phyloP scores from a whole-genome alignment of 2,329 filamentous ascomycete genomes.

The Juglanconis oblonga region DNA sequence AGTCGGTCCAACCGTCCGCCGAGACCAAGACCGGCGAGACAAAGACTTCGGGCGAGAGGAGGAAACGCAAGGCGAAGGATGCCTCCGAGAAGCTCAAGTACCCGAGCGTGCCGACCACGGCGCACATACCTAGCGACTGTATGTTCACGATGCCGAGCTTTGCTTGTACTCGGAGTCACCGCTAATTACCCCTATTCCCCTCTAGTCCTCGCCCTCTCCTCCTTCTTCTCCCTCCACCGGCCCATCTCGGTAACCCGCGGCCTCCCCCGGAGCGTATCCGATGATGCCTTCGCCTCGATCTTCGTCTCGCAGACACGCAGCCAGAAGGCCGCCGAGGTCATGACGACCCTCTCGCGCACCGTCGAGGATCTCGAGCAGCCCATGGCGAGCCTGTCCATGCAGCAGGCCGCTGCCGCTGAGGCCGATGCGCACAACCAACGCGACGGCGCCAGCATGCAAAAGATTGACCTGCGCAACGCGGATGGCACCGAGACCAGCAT shows the following conservation, averaged over 20 bases:
- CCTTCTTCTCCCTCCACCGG: slow-evolving; percentile 93
- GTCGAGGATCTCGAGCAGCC: slow-evolving; percentile 59
- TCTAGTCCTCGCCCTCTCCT: slow-evolving; percentile 79
- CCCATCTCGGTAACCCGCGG: slow-evolving; percentile 85
- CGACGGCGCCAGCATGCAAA: slow-evolving; percentile 37
- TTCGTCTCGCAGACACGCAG: slow-evolving; percentile 60
- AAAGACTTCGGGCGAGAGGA: slow-evolving; percentile 49
- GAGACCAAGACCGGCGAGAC: slow-evolving; percentile 38
- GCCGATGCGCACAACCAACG: slow-evolving; percentile 34
- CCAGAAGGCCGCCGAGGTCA: slow-evolving; percentile 57
- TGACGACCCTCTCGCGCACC: slow-evolving; percentile 62
- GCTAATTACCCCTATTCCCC: slow-evolving; percentile 14
- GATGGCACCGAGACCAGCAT: slow-evolving; percentile 57
- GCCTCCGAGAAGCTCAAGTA: slow-evolving; percentile 49
- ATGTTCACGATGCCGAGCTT: slow-evolving; percentile 9
- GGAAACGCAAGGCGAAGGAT: slow-evolving; percentile 58
- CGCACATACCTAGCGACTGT: slow-evolving; percentile 69
- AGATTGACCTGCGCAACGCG: slow-evolving; percentile 52
- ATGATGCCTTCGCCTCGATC: slow-evolving; percentile 79
- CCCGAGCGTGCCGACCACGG: slow-evolving; percentile 72
- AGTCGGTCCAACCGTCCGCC: slow-evolving; percentile 47
- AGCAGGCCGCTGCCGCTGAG: slow-evolving; percentile 25
- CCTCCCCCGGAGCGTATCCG: slow-evolving; percentile 68
- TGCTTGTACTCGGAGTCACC: background rate
- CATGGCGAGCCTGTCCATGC: slow-evolving; percentile 51